Evolutionary conservation across 805 yeast species (phyloP), one percentile per base, ranked within the genome.

Genomic region (Komagataella ulmi): DNA sequence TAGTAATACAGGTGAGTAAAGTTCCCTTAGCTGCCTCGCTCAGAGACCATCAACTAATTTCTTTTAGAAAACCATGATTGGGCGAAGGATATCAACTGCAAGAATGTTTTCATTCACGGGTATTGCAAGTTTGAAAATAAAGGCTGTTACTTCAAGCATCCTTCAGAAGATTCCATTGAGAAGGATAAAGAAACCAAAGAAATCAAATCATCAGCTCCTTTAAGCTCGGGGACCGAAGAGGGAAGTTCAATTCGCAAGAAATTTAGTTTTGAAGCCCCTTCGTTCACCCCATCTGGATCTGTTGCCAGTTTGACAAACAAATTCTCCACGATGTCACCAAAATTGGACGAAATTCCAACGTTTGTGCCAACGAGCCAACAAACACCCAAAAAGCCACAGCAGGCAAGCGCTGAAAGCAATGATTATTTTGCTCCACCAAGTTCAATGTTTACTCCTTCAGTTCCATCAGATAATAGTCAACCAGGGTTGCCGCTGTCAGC

Each of bases 41-140:
- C 10, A 30, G n/a, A 47, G n/a, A 17, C 5, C 23, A 2, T 44
- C 7, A 14, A 8, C 47, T 44, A 46, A 19, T 18, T n/a, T 18
- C 47, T 36, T 14, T 24, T 50, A 23, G 48, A 53, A 19, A 75
- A 76, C 58, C 68, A 70, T 53, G 81, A 78, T 47, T 68, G 77
- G 62, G 89, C 90, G 6, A 83, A 78, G 64, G 82, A 81, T 54
- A 82, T 88, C 24, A 89, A 85, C 52, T 88, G 96, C 67, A 76
- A 89, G 63, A 88, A 88, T 60, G 81, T 88, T 52, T 79, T 83
- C 49, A 86, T 87, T 40, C 88, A 88, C 69, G 97, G 96, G 3
- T 87, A 76, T 60, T 88, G 97, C 71, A 87, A 87, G 64, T 88
- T 77, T 67, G 89, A 86, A 59, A 84, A 85, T 57, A 88, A 87